Base-by-base conservation (phyloP, 139 green algal genomes). In the Gonium pectorale region DNA sequence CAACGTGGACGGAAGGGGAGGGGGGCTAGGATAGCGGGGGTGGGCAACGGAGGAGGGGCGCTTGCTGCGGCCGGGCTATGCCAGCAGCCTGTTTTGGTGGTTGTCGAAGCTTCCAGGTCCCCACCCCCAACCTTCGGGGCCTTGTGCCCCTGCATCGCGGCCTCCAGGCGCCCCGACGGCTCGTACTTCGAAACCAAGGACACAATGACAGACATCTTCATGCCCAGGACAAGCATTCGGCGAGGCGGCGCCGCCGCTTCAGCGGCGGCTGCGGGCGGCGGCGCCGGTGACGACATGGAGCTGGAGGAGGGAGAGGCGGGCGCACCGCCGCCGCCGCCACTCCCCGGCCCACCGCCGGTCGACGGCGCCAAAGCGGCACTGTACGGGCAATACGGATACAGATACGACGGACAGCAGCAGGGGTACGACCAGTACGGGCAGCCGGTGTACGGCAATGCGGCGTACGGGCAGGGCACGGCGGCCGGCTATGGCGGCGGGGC, bases 281-380 rank as follows among this genome's bases (percentile, higher is more conserved):
- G 54, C 73, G 78, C 4, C 22, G 81, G 66, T 15, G 88, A 88
- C 22, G 88, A 93, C 73, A 93, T 93, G 90, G 90, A 93, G 0
- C 51, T 93, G 26, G 90, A 92, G 60, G 88, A 92, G n/a, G 90
- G 90, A 9, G 87, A 91, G 69, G 63, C 81, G 44, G 38, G 73
- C 11, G 35, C 74, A 29, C 80, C 59, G 43, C 52, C 62, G 54
- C 60, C 87, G 13, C 69, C 87, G 40, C 77, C 78, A 5, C 69
- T 51, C 3, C 80, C 64, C 26, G 29, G 46, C 5, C 17, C 46
- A 24, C 60, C 71, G 43, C n/a, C 27, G 43, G n/a, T n/a, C n/a
- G n/a, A n/a, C n/a, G n/a, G n/a, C n/a, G n/a, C n/a, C n/a, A n/a
- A n/a, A n/a, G n/a, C n/a, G n/a, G n/a, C n/a, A n/a, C n/a, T 21